Percentiles rank a stretch among this genome's conserved stretches.
Conservation (phyloP, 192 early-diverging fungal genomes). For the Backusella liffmaniae region DNA sequence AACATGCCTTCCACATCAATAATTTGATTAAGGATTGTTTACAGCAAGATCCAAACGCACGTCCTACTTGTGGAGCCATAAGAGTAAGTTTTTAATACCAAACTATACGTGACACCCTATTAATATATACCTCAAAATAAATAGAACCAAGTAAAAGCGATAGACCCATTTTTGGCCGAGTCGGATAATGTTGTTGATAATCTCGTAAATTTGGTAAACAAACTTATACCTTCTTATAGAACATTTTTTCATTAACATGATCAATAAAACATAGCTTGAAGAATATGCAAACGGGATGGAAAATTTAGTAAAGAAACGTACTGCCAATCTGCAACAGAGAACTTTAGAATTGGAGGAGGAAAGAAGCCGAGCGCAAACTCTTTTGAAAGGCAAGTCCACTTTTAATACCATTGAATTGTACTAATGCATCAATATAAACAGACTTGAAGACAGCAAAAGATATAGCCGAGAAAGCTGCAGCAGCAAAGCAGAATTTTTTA, state of each 20-base stretch:
- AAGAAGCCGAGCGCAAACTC: slow-evolving; percentile 31
- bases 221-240: too few relatives aligned
- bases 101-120: background rate
- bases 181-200: slow-evolving; percentile 26
- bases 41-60: background rate
- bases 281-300: slow-evolving; percentile 50
- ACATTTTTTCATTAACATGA: background rate
- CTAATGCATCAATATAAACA: background rate
- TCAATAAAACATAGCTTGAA: slow-evolving; percentile 25
- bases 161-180: slow-evolving; percentile 4
- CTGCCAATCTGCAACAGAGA: slow-evolving; percentile 38
- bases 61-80: slow-evolving; percentile 1
- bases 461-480: slow-evolving; percentile 46
- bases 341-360: slow-evolving; percentile 45
- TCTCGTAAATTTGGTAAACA: slow-evolving; percentile 39
- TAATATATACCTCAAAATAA: background rate
- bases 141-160: slow-evolving; percentile 11
- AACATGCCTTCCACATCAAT: background rate
- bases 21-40: background rate
- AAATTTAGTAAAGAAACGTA: slow-evolving; percentile 39
- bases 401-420: background rate
- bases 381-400: slow-evolving; percentile 21
- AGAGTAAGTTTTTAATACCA: background rate
- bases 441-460: slow-evolving; percentile 49
- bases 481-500: slow-evolving; percentile 44